Percentiles rank a stretch among this genome's conserved stretches.
Evolutionary conservation across 2,329 filamentous ascomycete genomes (phyloP).

Genomic region (Aspergillus pseudonomiae): DNA sequence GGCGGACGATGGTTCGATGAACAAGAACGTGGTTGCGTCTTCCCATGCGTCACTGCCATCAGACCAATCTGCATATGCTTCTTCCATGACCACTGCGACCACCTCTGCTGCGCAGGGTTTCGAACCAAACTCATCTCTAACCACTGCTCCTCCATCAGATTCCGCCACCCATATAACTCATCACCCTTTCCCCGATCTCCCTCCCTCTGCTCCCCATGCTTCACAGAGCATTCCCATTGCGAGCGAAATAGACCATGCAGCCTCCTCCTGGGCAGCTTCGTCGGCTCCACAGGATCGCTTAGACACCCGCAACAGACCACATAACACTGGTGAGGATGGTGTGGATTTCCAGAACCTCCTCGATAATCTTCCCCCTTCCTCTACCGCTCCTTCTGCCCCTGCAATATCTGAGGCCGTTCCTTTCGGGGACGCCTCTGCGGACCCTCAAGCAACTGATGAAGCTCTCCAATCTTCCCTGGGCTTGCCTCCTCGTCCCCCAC

Average conservation of each 20-base stretch:
- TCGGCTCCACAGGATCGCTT: slow-evolving; percentile 26
- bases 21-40: slow-evolving; percentile 26
- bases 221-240: slow-evolving; percentile 31
- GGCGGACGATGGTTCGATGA: slow-evolving; percentile 28
- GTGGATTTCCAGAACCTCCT: slow-evolving; percentile 53
- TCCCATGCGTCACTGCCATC: slow-evolving; percentile 22
- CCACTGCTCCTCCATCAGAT: slow-evolving; percentile 29
- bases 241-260: slow-evolving; percentile 35
- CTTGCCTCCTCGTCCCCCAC: slow-evolving; percentile 49
- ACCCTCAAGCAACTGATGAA: slow-evolving; percentile 35
- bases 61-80: slow-evolving; percentile 21
- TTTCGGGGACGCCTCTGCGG: slow-evolving; percentile 28
- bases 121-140: slow-evolving; percentile 28
- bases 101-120: slow-evolving; percentile 14
- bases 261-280: slow-evolving; percentile 22
- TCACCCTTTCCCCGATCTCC: slow-evolving; percentile 22
- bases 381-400: slow-evolving; percentile 30
- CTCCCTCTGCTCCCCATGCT: slow-evolving; percentile 29
- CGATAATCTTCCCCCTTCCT: slow-evolving; percentile 49
- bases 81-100: slow-evolving; percentile 16
- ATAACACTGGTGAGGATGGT: slow-evolving; percentile 37
- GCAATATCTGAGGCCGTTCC: slow-evolving; percentile 26
- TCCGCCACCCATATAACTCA: slow-evolving; percentile 29
- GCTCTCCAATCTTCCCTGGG: slow-evolving; percentile 40
- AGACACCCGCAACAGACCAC: slow-evolving; percentile 27